These are phyloP conservation scores for Plasmodium gaboni DNA, from an alignment of 169 alveolate genomes.

Conservation along the genomic window DNA sequence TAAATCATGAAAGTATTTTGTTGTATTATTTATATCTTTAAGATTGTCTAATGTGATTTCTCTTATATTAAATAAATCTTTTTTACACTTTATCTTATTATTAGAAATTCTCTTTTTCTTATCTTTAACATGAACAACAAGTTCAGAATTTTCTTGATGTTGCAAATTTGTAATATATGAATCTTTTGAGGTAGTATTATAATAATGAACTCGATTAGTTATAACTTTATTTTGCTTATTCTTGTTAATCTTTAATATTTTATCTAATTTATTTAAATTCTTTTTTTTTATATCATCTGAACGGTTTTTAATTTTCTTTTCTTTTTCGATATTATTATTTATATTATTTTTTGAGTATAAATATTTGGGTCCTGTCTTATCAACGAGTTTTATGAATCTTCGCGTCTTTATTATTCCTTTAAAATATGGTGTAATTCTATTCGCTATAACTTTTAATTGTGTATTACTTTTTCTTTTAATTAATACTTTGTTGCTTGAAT, in stretches of 20 bases:
- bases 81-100: constrained; percentile 33
- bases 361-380: constrained; percentile 39
- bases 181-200: constrained; percentile 32
- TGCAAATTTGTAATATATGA: constrained; percentile 29
- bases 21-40: constrained; percentile 13
- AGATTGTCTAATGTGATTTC: constrained; percentile 21
- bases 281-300: constrained; percentile 21
- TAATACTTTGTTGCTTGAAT: constrained; percentile 29
- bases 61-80: constrained; percentile 3
- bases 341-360: constrained; percentile 38
- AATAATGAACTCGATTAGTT: constrained; percentile 51
- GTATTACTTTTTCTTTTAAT: constrained; percentile 42
- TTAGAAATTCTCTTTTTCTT: constrained; percentile 19
- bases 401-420: constrained; percentile 72
- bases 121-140: constrained; percentile 49
- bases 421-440: constrained; percentile 67
- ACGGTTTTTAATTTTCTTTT: constrained; percentile 22
- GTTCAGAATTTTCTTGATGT: constrained; percentile 20
- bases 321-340: constrained; percentile 1
- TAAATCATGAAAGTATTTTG: constrained; percentile 10
- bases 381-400: constrained; percentile 27
- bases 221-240: constrained; percentile 50
- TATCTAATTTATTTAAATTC: constrained; percentile 26
- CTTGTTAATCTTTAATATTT: constrained; percentile 29
- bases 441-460: constrained; percentile 62